Percentiles rank a stretch among this genome's conserved stretches.
phyloP scores from a whole-genome alignment of 2,329 filamentous ascomycete genomes.

The Chaetomiaceae sp. region DNA sequence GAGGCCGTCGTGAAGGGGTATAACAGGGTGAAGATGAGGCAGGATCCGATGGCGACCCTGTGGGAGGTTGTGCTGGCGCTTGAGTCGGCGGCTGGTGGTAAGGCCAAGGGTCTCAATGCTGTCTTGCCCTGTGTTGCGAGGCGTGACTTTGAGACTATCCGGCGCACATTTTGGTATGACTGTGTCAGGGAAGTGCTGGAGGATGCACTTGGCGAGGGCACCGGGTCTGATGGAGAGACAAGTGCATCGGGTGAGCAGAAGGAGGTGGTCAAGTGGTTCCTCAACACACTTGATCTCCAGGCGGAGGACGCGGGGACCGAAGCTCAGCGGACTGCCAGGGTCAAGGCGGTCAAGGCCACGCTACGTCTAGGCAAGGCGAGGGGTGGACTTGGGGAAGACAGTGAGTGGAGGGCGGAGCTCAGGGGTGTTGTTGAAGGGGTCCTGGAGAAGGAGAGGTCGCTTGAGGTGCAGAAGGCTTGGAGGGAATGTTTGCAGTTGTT shows the following conservation, averaged over 20 bases:
- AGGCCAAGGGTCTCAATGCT: slow-evolving; percentile 23
- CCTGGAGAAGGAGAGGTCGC: slow-evolving; percentile 43
- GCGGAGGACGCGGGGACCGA: slow-evolving; percentile 47
- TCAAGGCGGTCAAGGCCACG: slow-evolving; percentile 42
- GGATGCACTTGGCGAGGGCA: slow-evolving; percentile 30
- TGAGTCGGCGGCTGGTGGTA: slow-evolving; percentile 12
- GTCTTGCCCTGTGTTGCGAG: slow-evolving; percentile 37
- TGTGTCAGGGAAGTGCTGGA: slow-evolving; percentile 45
- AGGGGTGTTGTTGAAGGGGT: slow-evolving; percentile 45
- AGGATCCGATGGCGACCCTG: slow-evolving; percentile 37
- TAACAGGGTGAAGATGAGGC: slow-evolving; percentile 37
- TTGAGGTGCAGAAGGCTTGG: slow-evolving; percentile 33
- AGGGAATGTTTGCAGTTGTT: slow-evolving; percentile 20
- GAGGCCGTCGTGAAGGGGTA: slow-evolving; percentile 50
- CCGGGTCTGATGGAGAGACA: slow-evolving; percentile 25
- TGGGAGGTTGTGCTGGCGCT: slow-evolving; percentile 38
- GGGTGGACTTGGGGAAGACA: slow-evolving; percentile 23
- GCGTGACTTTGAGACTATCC: slow-evolving; percentile 39
- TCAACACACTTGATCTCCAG: slow-evolving; percentile 45
- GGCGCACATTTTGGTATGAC: slow-evolving; percentile 50
- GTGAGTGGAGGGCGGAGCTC: slow-evolving; percentile 22
- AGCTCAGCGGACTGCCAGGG: slow-evolving; percentile 45
- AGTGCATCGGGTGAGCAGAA: slow-evolving; percentile 17
- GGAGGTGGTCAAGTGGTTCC: slow-evolving; percentile 36
- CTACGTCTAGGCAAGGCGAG: slow-evolving; percentile 39